A percentile compares a stretch with the other conserved stretches of the same genome.
These are phyloP conservation scores for Russula sp. DNA, from an alignment of 768 basidiomycete species.

Conservation along the genomic window DNA sequence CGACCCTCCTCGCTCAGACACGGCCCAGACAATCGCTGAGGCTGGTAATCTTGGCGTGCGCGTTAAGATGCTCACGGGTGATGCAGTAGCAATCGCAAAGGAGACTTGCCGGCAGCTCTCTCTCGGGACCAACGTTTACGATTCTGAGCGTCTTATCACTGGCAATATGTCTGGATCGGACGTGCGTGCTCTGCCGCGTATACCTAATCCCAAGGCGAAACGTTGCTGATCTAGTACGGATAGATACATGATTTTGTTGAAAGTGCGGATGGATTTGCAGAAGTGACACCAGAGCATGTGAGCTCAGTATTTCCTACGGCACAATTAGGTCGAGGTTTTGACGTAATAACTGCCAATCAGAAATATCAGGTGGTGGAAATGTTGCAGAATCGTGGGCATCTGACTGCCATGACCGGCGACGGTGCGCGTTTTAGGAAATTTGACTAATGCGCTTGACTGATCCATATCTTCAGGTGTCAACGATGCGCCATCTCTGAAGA, in stretches of 20 bases:
- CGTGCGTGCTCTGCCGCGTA: slow-evolving; percentile 1
- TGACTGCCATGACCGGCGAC: slow-evolving; percentile 43
- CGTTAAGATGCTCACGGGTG: slow-evolving; percentile 49
- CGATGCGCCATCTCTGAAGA: slow-evolving; percentile 34
- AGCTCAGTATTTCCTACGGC: slow-evolving; percentile 13
- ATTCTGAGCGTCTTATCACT: slow-evolving; percentile 40
- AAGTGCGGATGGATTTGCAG: slow-evolving; percentile 46
- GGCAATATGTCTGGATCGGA: slow-evolving; percentile 40
- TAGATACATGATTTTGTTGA: slow-evolving; percentile 41
- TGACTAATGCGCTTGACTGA: background rate
- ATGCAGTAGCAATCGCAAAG: slow-evolving; percentile 45
- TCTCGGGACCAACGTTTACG: slow-evolving; percentile 42
- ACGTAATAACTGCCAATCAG: background rate
- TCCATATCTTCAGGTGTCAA: slow-evolving; percentile 23
- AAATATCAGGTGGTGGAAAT: slow-evolving; percentile 35
- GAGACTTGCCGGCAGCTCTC: slow-evolving; percentile 42
- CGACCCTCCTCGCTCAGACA: slow-evolving; percentile 43
- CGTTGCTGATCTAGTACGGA: background rate
- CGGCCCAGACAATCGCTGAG: slow-evolving; percentile 40
- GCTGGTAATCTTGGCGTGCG: slow-evolving; percentile 39
- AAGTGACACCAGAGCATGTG: slow-evolving; percentile 45
- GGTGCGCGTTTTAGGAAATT: slow-evolving; percentile 21
- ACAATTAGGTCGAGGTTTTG: background rate
- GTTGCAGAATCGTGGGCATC: slow-evolving; percentile 37
- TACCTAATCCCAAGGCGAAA: background rate